Conservation (phyloP, 2,329 filamentous ascomycete genomes). For the Ophiostoma novo-ulmi region DNA sequence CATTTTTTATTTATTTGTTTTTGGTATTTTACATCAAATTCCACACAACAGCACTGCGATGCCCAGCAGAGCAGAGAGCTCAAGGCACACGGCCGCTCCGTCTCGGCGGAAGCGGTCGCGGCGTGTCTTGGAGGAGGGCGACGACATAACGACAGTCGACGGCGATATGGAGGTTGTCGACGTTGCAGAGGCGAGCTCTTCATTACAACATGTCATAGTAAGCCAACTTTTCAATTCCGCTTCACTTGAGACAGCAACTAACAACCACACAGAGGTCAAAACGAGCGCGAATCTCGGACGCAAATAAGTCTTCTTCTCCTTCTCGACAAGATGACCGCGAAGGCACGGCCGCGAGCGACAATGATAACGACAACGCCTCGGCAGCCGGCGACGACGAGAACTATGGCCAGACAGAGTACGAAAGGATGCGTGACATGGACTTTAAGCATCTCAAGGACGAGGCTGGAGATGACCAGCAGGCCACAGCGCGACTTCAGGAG, state of each 20-base stretch:
- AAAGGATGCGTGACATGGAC: constrained; percentile 54
- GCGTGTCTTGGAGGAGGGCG: constrained; percentile 34
- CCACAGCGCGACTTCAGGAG: constrained; percentile 51
- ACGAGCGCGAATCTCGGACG: constrained; percentile 37
- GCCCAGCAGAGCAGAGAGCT: constrained; percentile 4
- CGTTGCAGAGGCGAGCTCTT: constrained; percentile 40
- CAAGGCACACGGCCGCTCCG: background rate
- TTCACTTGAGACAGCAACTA: background rate
- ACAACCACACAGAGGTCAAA: constrained; percentile 30
- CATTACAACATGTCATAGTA: constrained; percentile 39
- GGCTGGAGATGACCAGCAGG: constrained; percentile 56
- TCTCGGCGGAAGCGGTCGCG: constrained; percentile 42
- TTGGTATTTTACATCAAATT: background rate
- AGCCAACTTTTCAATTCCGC: constrained; percentile 23
- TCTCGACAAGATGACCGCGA: background rate
- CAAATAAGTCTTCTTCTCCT: constrained; percentile 16
- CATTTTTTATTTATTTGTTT: background rate
- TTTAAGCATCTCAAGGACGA: constrained; percentile 54
- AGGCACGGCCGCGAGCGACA: background rate
- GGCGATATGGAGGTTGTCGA: constrained; percentile 33
- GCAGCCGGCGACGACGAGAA: constrained; percentile 20
- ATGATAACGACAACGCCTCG: constrained; percentile 1
- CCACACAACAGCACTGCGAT: background rate
- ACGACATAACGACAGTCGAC: constrained; percentile 25
- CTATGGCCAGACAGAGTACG: constrained; percentile 50